These are phyloP conservation scores for Cyclanthera cordifolia DNA, from an alignment of 306 rosid species.

Conservation along the genomic window DNA sequence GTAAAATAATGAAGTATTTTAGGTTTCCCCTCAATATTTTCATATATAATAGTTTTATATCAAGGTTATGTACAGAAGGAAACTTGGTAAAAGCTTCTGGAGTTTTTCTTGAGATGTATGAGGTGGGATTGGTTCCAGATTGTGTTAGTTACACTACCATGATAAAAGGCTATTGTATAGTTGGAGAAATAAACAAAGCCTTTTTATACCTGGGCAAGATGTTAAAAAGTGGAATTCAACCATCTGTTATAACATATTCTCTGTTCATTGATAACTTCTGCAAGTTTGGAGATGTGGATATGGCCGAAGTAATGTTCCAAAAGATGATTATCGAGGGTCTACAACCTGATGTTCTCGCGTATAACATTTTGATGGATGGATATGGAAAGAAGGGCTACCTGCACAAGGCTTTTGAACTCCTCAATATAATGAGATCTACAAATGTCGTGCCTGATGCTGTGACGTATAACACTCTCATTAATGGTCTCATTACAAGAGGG, in stretches of 20 bases:
- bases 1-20: constrained; percentile 21
- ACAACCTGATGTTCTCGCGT: constrained; percentile 24
- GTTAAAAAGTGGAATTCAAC: constrained; percentile 25
- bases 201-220: constrained; percentile 23
- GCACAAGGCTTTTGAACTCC: constrained; percentile 27
- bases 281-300: constrained; percentile 20
- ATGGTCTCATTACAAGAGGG: constrained; percentile 26
- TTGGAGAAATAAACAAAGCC: constrained; percentile 14
- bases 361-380: constrained; percentile 28
- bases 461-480: constrained; percentile 33
- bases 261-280: constrained; percentile 21
- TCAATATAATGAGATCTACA: constrained; percentile 21
- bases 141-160: constrained; percentile 25
- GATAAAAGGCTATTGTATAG: constrained; percentile 25
- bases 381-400: constrained; percentile 26
- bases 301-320: constrained; percentile 26
- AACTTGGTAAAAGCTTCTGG: constrained; percentile 20
- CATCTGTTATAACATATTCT: constrained; percentile 21
- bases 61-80: constrained; percentile 19
- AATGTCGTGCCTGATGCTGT: constrained; percentile 22
- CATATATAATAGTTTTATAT: constrained; percentile 27
- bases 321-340: constrained; percentile 20
- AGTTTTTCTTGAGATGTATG: constrained; percentile 25
- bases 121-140: constrained; percentile 23
- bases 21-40: constrained; percentile 21